Base-by-base conservation (phyloP, 306 rosid species). In the Cucurbita pepo region DNA sequence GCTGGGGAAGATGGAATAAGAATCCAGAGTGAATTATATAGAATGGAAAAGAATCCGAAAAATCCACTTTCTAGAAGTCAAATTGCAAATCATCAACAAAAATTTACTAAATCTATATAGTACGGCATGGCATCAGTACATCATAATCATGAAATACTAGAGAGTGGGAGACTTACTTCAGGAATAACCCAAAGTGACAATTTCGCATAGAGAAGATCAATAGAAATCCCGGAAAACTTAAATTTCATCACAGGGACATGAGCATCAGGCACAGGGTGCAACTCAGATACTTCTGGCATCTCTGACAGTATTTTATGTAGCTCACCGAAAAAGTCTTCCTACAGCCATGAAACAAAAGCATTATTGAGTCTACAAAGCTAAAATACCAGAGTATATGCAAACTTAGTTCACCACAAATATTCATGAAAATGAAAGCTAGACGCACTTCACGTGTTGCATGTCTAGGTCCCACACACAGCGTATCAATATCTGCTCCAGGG, bases 251-350 rank as follows among this genome's bases (percentile, higher is more conserved):
- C 83, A 43, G 99, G 99, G 62, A 94, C 99, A 75, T 85, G 82
- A 78, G 97, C 99, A 85, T 94, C 99, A 52, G 97, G 97, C 71
- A 94, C 99, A 71, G 99, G 97, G 75, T 87, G 97, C 78, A 91
- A 74, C 70, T 91, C 99, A 19, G 92, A 82, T 61, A 94, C 99
- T 85, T 94, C 97, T 58, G 91, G 84, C 96, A 91, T 87, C 84
- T 86, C 99, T 41, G 86, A 79, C 34, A 94, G 89, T 88, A 89
- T 89, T 76, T 76, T 90, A 43, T 75, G 54, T 18, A 94, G 83
- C 84, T 94, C 99, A 5, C 97, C 96, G 79, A 94, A 94, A 81
- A 94, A 94, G 88, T 91, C 97, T 52, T 91, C 97, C 97, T 94
- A 67, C 76, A 71, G 71, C 77, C 75, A 76, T 79, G 75, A 54